Evolutionary conservation across 2,329 filamentous ascomycete genomes (phyloP).

Genomic region (Elsinoe perseae): DNA sequence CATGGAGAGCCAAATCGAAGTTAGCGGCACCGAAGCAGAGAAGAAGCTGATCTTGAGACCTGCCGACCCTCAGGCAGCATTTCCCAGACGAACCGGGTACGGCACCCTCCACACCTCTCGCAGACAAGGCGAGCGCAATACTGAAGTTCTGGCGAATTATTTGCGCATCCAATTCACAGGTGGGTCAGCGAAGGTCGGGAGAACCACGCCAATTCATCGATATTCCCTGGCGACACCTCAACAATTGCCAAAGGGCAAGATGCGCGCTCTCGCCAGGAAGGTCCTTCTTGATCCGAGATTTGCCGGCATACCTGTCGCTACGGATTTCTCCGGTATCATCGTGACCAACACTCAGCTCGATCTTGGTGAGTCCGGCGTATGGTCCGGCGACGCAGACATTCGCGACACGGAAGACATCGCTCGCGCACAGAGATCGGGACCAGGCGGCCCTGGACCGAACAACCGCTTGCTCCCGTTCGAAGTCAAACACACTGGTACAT

Average conservation of each 20-base stretch:
- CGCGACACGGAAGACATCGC: constrained; percentile 13
- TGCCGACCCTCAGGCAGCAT: background rate
- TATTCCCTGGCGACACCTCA: constrained; percentile 34
- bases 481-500: constrained; percentile 29
- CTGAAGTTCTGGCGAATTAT: constrained; percentile 39
- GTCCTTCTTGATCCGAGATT: constrained; percentile 34
- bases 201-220: constrained; percentile 30
- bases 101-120: no score
- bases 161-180: constrained; percentile 32
- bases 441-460: constrained; percentile 27
- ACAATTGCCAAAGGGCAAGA: constrained; percentile 37
- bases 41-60: background rate
- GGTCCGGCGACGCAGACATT: constrained; percentile 10
- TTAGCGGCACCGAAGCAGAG: background rate
- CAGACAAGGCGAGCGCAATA: constrained; percentile 16
- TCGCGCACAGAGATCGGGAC: constrained; percentile 26
- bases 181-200: constrained; percentile 22
- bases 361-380: constrained; percentile 19
- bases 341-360: constrained; percentile 27
- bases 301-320: constrained; percentile 27
- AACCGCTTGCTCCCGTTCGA: constrained; percentile 23
- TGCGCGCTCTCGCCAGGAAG: constrained; percentile 41
- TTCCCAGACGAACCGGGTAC: background rate
- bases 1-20: background rate
- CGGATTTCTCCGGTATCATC: constrained; percentile 35